Evolutionary conservation across 163 green algal genomes (phyloP).

Genomic region (Scenedesmus sp.): DNA sequence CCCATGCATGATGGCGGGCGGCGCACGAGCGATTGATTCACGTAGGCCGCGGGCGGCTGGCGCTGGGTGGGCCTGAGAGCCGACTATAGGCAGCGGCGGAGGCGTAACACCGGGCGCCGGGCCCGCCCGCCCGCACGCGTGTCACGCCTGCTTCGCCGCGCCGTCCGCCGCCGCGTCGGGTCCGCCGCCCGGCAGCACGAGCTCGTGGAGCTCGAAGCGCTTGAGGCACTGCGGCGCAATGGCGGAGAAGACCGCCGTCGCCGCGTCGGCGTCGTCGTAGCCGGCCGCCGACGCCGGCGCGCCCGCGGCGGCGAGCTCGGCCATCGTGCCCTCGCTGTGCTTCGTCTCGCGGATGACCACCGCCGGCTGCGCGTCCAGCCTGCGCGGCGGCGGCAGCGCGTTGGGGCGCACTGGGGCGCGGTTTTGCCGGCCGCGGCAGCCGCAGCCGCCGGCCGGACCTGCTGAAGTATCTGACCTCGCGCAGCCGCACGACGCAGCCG

Average conservation of each 20-base stretch:
- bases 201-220: slow-evolving; percentile 50
- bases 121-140: no score
- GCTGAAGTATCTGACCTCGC: slow-evolving; percentile 89
- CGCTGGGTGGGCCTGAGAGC: no score
- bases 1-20: no score
- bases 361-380: slow-evolving; percentile 42
- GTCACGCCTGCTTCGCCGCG: neutral
- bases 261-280: slow-evolving; percentile 74
- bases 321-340: slow-evolving; percentile 71
- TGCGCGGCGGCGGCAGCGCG: slow-evolving; percentile 6
- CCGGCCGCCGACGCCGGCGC: slow-evolving; percentile 37
- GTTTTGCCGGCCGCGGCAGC: neutral
- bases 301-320: slow-evolving; percentile 58
- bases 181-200: slow-evolving; percentile 31
- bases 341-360: slow-evolving; percentile 61
- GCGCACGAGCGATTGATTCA: no score
- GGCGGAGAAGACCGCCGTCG: slow-evolving; percentile 55
- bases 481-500: slow-evolving; percentile 81
- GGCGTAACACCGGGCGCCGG: no score
- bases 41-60: no score
- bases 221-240: slow-evolving; percentile 54
- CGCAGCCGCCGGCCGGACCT: slow-evolving; percentile 44
- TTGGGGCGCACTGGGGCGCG: neutral
- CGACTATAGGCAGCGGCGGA: no score
- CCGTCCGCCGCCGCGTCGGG: neutral